A percentile compares a stretch with the other conserved stretches of the same genome.
These are phyloP conservation scores for Tricholoma sp. DNA, from an alignment of 768 basidiomycete species.

Conservation along the genomic window DNA sequence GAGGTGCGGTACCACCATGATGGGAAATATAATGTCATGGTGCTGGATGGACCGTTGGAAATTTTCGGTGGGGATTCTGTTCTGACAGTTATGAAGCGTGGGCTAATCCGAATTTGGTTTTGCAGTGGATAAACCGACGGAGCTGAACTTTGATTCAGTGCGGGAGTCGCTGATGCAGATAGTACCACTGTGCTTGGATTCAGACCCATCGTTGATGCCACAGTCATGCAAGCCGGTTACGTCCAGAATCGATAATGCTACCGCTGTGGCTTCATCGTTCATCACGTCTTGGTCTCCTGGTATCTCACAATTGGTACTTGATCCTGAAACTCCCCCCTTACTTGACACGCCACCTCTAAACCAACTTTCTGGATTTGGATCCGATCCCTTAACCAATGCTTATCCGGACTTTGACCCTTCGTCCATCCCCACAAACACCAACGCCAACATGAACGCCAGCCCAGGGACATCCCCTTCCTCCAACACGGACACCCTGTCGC, in stretches of 20 bases:
- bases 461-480: not conserved
- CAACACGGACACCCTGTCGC: not conserved
- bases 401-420: not conserved
- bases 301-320: not conserved
- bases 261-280: not conserved
- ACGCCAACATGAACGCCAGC: not conserved
- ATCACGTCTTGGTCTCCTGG: not conserved
- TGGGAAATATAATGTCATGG: slow-evolving; percentile 96
- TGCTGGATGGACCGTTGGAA: slow-evolving; percentile 78
- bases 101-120: slow-evolving; percentile 9
- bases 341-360: not conserved
- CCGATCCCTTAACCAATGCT: too few relatives aligned
- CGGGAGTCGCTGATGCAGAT: slow-evolving; percentile 65
- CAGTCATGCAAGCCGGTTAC: slow-evolving; percentile 46
- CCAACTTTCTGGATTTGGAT: too few relatives aligned
- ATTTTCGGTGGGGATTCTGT: slow-evolving; percentile 63
- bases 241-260: slow-evolving; percentile 6
- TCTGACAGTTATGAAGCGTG: not conserved
- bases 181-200: slow-evolving; percentile 83
- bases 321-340: not conserved
- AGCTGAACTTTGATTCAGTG: slow-evolving; percentile 60
- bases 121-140: slow-evolving; percentile 64
- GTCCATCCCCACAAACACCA: not conserved
- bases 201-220: slow-evolving; percentile 78
- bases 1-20: slow-evolving; percentile 97